phyloP scores from a whole-genome alignment of 179 eudicot species.

The Drosera spatulata region DNA sequence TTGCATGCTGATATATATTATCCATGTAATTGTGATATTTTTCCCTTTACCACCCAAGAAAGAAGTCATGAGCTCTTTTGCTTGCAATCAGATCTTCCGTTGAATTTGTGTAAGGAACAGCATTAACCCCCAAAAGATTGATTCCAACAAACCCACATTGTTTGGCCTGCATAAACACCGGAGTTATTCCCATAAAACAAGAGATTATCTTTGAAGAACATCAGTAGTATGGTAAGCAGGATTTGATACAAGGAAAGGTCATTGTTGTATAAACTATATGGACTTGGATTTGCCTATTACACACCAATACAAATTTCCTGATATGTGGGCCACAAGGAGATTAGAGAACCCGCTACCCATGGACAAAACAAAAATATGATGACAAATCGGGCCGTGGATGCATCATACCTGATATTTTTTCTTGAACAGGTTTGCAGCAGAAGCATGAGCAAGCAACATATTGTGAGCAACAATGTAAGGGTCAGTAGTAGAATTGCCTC shows the following conservation, averaged over 20 bases:
- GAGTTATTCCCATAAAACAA: no score
- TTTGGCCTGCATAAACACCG: conserved; percentile 24
- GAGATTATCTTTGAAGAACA: background rate
- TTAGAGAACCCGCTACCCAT: background rate
- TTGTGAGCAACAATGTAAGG: conserved; percentile 61
- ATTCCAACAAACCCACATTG: conserved; percentile 64
- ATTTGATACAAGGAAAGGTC: no score
- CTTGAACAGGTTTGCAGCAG: conserved; percentile 35
- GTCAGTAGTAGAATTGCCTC: conserved; percentile 46
- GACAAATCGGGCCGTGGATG: background rate
- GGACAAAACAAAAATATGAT: no score
- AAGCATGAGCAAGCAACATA: conserved; percentile 51
- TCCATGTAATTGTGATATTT: no score
- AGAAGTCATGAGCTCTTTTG: conserved; percentile 41
- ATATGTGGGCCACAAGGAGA: background rate
- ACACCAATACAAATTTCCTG: no score
- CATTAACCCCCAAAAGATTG: conserved; percentile 25
- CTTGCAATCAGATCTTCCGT: conserved; percentile 40
- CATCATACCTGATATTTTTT: conserved; percentile 46
- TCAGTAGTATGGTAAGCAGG: no score
- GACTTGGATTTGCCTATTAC: no score
- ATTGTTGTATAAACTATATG: no score
- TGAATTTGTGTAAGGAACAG: conserved; percentile 28
- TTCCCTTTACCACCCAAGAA: conserved; percentile 45
- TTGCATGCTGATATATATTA: no score